Evolutionary conservation across 108 stramenopile genomes (phyloP).

Genomic region (Cyclotella choctawhatcheeana): DNA sequence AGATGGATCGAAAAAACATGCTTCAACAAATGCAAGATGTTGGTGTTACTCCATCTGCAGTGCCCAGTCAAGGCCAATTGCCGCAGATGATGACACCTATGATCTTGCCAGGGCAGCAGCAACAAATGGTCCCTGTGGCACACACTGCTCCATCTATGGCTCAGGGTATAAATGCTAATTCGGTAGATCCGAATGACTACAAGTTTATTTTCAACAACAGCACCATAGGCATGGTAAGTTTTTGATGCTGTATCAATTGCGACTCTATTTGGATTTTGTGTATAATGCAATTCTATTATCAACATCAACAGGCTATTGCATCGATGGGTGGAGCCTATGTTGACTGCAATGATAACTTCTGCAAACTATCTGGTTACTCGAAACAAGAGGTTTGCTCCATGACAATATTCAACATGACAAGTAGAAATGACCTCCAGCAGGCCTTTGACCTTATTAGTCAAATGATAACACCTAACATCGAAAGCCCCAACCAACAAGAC

Average conservation of each 20-base stretch:
- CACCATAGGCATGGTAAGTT: slow-evolving; percentile 70
- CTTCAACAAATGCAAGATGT: slow-evolving; percentile 87
- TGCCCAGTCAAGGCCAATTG: slow-evolving; percentile 7
- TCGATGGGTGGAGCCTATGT: slow-evolving; percentile 90
- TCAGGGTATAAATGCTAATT: slow-evolving; percentile 16
- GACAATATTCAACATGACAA: slow-evolving; percentile 90
- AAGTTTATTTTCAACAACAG: slow-evolving; percentile 81
- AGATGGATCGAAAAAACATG: slow-evolving; percentile 67
- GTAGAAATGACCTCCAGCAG: slow-evolving; percentile 74
- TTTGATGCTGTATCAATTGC: too few relatives aligned
- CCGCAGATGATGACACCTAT: not conserved
- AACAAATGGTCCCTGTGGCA: not conserved
- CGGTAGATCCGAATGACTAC: slow-evolving; percentile 71
- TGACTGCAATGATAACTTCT: slow-evolving; percentile 88
- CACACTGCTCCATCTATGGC: not conserved
- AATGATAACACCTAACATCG: slow-evolving; percentile 77
- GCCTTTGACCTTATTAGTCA: slow-evolving; percentile 91
- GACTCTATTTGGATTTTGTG: too few relatives aligned
- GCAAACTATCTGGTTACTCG: slow-evolving; percentile 69
- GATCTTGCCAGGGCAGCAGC: not conserved
- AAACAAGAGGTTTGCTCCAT: slow-evolving; percentile 86
- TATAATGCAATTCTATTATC: too few relatives aligned
- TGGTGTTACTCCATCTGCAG: slow-evolving; percentile 61
- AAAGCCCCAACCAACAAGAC: slow-evolving; percentile 23
- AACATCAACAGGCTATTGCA: slow-evolving; percentile 78